These are phyloP conservation scores for Jasminum sambac DNA, from an alignment of 257 asterid species.

Conservation along the genomic window DNA sequence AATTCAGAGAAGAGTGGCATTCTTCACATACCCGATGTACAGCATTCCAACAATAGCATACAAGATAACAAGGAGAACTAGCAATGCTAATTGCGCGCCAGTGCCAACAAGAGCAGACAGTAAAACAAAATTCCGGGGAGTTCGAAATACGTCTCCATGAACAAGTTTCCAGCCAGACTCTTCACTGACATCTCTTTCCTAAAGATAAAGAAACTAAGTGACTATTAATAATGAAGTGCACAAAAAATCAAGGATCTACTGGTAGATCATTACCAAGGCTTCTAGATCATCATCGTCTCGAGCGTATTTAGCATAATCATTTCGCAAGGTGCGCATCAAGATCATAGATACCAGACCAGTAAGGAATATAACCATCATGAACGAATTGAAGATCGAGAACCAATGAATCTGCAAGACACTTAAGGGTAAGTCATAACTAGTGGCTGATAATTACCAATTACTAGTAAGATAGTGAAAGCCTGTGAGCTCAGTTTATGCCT, in stretches of 20 bases:
- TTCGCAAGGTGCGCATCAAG: slow-evolving; percentile 60
- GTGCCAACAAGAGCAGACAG: slow-evolving; percentile 65
- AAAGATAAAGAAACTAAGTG: slow-evolving; percentile 16
- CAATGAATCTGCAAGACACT: slow-evolving; percentile 56
- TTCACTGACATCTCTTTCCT: slow-evolving; percentile 68
- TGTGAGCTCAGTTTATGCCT: background rate
- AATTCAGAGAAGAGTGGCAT: background rate
- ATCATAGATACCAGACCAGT: slow-evolving; percentile 69
- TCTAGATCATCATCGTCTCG: slow-evolving; percentile 71
- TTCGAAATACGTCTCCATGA: slow-evolving; percentile 63
- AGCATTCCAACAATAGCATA: slow-evolving; percentile 61
- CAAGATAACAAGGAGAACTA: slow-evolving; percentile 57
- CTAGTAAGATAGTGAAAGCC: background rate
- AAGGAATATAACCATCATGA: slow-evolving; percentile 71
- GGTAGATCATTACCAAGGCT: slow-evolving; percentile 42
- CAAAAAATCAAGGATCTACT: background rate
- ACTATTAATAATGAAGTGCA: background rate
- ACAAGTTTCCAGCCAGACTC: slow-evolving; percentile 78
- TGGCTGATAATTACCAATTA: slow-evolving; percentile 5
- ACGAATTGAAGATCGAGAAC: slow-evolving; percentile 66
- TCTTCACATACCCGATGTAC: slow-evolving; percentile 51
- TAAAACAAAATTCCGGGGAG: slow-evolving; percentile 46
- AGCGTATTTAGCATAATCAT: slow-evolving; percentile 68
- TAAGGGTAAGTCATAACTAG: slow-evolving; percentile 11
- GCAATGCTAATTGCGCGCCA: slow-evolving; percentile 60